Evolutionary conservation across 2,329 filamentous ascomycete genomes (phyloP), one percentile per base, ranked within the genome.

Genomic region (Sarocladium brachiariae): DNA sequence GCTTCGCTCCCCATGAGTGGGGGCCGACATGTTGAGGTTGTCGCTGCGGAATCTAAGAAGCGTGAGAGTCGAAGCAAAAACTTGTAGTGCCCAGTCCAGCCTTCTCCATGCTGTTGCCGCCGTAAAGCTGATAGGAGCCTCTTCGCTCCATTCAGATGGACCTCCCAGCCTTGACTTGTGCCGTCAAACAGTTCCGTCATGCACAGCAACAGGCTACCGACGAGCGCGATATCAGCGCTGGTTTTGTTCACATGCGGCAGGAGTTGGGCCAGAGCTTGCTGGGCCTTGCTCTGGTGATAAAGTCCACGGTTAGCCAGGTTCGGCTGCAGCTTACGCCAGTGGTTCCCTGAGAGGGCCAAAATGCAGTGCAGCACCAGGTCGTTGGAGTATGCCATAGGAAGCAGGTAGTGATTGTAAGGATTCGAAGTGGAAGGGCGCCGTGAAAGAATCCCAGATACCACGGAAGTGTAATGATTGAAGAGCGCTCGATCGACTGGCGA

Each of bases 171-270:
- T 30, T 65, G 59, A 14, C 67, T 70, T 2, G 67, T 65, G 34
- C 69, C 68, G 50, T 72, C 69, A 19, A 70, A 71, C 8, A 71
- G 55, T 51, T 71, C 70, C 4, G 69, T 69, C 60, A 72, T 65
- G 51, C 68, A 71, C 0, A 72, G 62, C 9, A 72, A 50, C 13
- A 72, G 59, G n/a, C 69, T 65, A 14, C 66, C 64, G 2, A 65
- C 63, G 18, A 70, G 67, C 9, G 69, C 66, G 48, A 69, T 63
- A 35, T 65, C 63, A 14, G 59, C 60, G 11, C 57, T 63, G 6
- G 57, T 59, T 21, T 53, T 57, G 38, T 65, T 58, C 1, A 71
- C 65, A 10, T 67, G 64, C 1, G 65, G 64, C 19, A 68, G 53
- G 14, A 67, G 53, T n/a, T 57, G 51, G 21, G 63, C 63, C 14